Evolutionary conservation across 2,329 filamentous ascomycete species (phyloP), one percentile per base, ranked within the genome.

Genomic region (Bipolaris oryzae): DNA sequence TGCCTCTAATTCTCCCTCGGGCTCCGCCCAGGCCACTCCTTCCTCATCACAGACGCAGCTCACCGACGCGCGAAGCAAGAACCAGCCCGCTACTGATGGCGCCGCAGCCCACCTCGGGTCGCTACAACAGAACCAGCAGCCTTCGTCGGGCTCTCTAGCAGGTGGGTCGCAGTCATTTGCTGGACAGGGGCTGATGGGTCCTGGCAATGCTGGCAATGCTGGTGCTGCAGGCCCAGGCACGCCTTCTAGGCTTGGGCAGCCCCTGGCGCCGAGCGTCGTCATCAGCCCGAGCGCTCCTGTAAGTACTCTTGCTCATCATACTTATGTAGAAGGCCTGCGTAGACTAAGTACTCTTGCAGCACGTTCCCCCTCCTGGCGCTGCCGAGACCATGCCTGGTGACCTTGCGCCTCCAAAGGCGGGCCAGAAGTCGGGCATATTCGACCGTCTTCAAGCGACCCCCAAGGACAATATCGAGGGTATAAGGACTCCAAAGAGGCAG

Each of bases 331-430:
- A 11, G 6, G 3, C 41, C 21, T 28, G 50, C 39, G 44, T 25
- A 43, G 35, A 53, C 43, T 46, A 54, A 45, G 11, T 38, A 44
- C 44, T 65, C 42, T 43, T 66, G 28, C 70, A 95, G 92, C 95
- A 99, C 79, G 82, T 95, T 42, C 93, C 95, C 48, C 92, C 92
- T 60, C 95, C 95, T 45, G 95, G 95, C 66, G 89, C 93, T 55
- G 90, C 93, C 63, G 95, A 99, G 80, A 97, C 94, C 5, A 98
- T 99, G 94, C 95, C 95, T 50, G 92, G 96, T 72, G 95, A 99
- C 75, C 87, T 99, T 57, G 92, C 92, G 28, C 95, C 95, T 51
- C 95, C 95, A 16, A 96, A 97, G 78, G 89, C 91, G 41, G 92
- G 92, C 52, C 86, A 90, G 72, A 98, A 98, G 82, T 95, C 92